Evolutionary conservation across 768 basidiomycete species (phyloP), one percentile per base, ranked within the genome.

Genomic region (Asterophora parasitica): DNA sequence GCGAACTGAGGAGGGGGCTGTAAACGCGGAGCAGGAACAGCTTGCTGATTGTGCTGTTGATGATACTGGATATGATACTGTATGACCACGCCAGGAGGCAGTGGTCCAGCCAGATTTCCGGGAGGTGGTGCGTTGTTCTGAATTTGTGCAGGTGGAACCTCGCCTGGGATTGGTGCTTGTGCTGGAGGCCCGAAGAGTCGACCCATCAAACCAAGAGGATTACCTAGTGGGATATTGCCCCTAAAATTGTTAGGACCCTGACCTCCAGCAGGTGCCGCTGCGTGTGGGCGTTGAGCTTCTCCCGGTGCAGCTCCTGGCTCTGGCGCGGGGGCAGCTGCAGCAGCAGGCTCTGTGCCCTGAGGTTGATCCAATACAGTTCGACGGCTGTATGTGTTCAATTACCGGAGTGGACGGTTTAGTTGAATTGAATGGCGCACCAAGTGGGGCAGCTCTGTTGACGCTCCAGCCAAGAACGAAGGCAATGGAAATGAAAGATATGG

Each of bases 391-490:
- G 28, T 34, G 20, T 44, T 46, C 42, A 48, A 49, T 56, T 34
- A 58, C 51, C 47, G 44, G 46, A 36, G 30, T 46, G 23, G 6
- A 23, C 23, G 23, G 6, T 32, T 30, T 58, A 49, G 11, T 32
- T 11, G 35, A 17, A 35, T 27, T 4, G 32, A 17, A 41, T 49
- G 48, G 65, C 85, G 66, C 42, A 95, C 95, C 95, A 99, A 34
- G 96, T 99, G 1, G 96, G 96, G 64, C 96, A 99, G 57, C 90
- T 98, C 66, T 98, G 96, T 65, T 99, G 96, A 36, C 96, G 79
- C 66, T 99, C 96, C 20, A 99, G 77, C 96, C 96, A 99, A 16
- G 92, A 94, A 33, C 92, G 79, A 53, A 99, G 77, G 66, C 96
- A 99, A 60, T 97, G 84, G 64, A 97, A 95, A 67, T 99, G 96